phyloP scores from a whole-genome alignment of 371 early-diverging fungal species.

The Batrachochytrium dendrobatidis region DNA sequence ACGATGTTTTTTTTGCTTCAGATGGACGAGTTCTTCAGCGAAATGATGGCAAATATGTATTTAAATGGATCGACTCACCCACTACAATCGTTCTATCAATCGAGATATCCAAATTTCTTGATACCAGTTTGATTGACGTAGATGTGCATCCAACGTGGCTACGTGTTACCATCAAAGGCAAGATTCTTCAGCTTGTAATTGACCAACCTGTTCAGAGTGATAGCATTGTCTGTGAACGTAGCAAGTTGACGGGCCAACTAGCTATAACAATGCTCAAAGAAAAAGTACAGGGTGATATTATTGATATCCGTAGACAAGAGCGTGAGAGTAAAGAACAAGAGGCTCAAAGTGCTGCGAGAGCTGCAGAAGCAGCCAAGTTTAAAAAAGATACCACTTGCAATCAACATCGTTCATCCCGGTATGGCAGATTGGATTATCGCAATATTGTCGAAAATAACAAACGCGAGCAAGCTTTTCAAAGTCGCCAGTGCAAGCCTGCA shows the following conservation, averaged over 20 bases:
- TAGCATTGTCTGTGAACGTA: conserved; percentile 31
- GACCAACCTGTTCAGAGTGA: conserved; percentile 27
- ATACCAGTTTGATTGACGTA: conserved; percentile 40
- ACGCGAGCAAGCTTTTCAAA: conserved; percentile 5
- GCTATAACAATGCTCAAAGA: conserved; percentile 32
- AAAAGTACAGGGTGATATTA: neutral
- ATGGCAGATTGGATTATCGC: neutral
- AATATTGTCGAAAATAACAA: conserved; percentile 12
- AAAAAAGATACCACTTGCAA: neutral
- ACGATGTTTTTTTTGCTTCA: conserved; percentile 13
- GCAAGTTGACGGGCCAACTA: conserved; percentile 33
- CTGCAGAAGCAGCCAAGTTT: neutral
- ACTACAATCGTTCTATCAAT: conserved; percentile 27
- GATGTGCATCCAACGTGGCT: conserved; percentile 31
- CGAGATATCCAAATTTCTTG: conserved; percentile 36
- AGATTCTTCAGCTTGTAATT: conserved; percentile 36
- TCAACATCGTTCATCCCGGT: conserved; percentile 1
- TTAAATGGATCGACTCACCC: conserved; percentile 11
- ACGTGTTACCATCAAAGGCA: conserved; percentile 35
- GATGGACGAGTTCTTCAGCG: conserved; percentile 42
- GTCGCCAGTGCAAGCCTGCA: neutral
- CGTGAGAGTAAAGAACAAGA: neutral
- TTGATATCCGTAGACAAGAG: conserved; percentile 4
- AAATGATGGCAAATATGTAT: conserved; percentile 46
- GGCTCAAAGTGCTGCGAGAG: neutral